phyloP scores from a whole-genome alignment of 257 asterid genomes.

The Jasminum sambac region DNA sequence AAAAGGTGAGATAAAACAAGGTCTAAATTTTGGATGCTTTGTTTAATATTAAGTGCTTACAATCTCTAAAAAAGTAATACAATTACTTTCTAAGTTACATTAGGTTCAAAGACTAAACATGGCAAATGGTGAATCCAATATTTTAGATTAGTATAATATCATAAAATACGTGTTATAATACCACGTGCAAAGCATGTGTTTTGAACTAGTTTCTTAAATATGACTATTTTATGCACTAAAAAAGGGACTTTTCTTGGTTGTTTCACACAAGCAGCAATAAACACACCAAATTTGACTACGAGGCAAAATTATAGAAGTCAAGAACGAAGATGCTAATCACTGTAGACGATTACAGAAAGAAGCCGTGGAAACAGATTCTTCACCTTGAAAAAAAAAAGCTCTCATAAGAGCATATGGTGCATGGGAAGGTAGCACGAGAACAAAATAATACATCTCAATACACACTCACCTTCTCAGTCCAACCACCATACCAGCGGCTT shows the following conservation, averaged over 20 bases:
- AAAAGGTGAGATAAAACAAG: too few species aligned
- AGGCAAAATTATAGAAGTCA: neutral
- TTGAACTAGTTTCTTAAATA: neutral
- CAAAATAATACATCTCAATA: conserved; percentile 17
- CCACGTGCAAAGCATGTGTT: too few species aligned
- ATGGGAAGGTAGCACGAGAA: conserved; percentile 14
- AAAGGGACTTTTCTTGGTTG: conserved; percentile 1
- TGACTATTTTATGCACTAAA: neutral
- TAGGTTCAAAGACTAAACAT: too few species aligned
- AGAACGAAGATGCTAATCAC: conserved; percentile 1
- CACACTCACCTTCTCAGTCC: conserved; percentile 59
- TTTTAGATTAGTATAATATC: too few species aligned
- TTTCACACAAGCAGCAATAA: neutral
- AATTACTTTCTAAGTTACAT: too few species aligned
- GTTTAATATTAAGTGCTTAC: too few species aligned
- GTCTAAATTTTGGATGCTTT: too few species aligned
- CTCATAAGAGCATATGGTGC: conserved; percentile 3
- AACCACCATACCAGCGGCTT: conserved; percentile 87
- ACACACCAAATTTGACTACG: conserved; percentile 1
- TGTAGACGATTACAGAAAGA: conserved; percentile 8
- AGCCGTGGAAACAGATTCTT: conserved; percentile 4
- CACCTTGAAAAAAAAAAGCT: conserved; percentile 10
- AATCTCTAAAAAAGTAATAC: too few species aligned
- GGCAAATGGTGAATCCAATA: too few species aligned
- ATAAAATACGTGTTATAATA: too few species aligned